Conservation (phyloP, 257 asterid genomes). For the Euphrasia confusa region DNA sequence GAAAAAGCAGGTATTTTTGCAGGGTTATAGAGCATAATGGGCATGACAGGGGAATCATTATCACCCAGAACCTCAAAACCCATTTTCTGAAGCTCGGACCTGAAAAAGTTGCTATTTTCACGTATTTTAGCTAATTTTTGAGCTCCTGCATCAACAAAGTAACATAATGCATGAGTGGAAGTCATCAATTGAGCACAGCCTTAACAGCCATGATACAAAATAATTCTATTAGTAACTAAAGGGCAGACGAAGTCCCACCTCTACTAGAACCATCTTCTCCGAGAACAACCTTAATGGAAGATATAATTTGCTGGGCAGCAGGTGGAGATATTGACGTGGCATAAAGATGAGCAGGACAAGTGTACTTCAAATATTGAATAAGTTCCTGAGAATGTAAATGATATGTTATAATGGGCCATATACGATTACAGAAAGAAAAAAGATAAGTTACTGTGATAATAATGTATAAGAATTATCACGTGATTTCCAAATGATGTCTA, state of each 20-base stretch:
- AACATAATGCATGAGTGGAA: conserved; percentile 11
- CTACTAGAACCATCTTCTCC: conserved; percentile 50
- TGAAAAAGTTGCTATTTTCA: conserved; percentile 88
- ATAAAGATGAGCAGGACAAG: conserved; percentile 95
- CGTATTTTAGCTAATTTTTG: conserved; percentile 84
- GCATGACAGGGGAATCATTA: conserved; percentile 98
- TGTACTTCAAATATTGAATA: conserved; percentile 68
- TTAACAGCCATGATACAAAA: not conserved
- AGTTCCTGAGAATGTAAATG: conserved; percentile 54
- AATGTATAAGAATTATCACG: not conserved
- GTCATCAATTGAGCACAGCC: not conserved
- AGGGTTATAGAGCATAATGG: conserved; percentile 94
- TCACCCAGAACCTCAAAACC: conserved; percentile 98
- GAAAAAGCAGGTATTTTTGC: conserved; percentile 97
- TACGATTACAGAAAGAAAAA: not conserved
- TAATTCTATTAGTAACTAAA: conserved; percentile 15
- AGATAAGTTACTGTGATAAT: not conserved
- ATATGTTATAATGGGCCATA: conserved; percentile 13
- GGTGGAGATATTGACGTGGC: conserved; percentile 98
- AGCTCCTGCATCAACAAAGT: conserved; percentile 55
- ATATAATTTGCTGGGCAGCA: conserved; percentile 87
- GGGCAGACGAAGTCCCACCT: conserved; percentile 45
- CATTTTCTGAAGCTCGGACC: conserved; percentile 91
- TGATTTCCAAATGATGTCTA: not conserved
- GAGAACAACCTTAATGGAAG: conserved; percentile 62